phyloP scores from a whole-genome alignment of 1,284 basidiomycete genomes.

The Naganishia sp. region DNA sequence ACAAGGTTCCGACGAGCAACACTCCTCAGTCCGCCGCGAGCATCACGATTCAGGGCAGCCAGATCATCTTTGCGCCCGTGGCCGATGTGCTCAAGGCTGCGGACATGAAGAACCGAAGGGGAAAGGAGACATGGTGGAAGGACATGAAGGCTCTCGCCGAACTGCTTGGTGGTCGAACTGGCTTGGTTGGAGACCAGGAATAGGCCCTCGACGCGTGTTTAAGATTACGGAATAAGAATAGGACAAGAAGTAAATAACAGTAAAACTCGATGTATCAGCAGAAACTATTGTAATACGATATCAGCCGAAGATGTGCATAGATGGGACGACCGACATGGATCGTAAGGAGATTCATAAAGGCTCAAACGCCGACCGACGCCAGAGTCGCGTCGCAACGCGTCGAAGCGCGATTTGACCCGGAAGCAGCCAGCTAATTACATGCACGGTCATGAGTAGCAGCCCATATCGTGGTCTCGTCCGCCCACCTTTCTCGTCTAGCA shows the following conservation, averaged over 20 bases:
- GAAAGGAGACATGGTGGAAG: slow-evolving; percentile 80
- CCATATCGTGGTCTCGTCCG: background rate
- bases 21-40: slow-evolving; percentile 74
- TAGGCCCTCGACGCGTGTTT: background rate
- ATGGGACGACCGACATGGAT: background rate
- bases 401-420: too few species aligned
- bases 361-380: background rate
- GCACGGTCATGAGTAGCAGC: background rate
- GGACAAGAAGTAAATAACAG: background rate
- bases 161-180: slow-evolving; percentile 58
- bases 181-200: slow-evolving; percentile 28
- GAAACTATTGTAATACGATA: background rate
- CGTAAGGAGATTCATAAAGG: too few species aligned
- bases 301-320: background rate
- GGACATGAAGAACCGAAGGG: slow-evolving; percentile 86
- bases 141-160: slow-evolving; percentile 70
- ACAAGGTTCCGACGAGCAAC: slow-evolving; percentile 58
- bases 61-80: slow-evolving; percentile 78
- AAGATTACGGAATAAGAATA: background rate
- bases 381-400: background rate
- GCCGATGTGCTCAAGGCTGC: slow-evolving; percentile 80
- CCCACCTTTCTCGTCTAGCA: background rate
- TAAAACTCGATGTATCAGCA: too few species aligned
- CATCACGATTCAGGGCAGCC: slow-evolving; percentile 83
- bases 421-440: too few species aligned